These are phyloP conservation scores for Botryotinia narcissicola DNA, from an alignment of 2,329 filamentous ascomycete species.

Conservation along the genomic window DNA sequence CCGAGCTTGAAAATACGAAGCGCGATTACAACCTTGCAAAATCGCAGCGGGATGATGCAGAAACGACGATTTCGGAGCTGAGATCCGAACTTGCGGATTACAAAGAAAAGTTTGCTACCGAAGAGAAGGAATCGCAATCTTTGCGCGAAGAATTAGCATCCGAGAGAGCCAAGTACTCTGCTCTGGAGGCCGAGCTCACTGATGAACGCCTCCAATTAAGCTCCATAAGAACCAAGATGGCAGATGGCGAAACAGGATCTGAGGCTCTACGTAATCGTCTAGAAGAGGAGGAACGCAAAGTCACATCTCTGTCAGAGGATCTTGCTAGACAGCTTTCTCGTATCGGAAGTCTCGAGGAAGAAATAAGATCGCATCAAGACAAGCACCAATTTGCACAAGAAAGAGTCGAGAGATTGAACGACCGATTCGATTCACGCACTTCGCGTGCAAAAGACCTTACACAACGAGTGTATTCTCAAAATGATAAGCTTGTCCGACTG, in stretches of 20 bases:
- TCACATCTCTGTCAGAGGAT: conserved; percentile 65
- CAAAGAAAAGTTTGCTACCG: conserved; percentile 51
- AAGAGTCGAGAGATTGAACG: conserved; percentile 50
- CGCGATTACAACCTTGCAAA: conserved; percentile 58
- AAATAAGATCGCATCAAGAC: conserved; percentile 66
- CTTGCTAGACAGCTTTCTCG: conserved; percentile 74
- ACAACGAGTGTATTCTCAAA: conserved; percentile 76
- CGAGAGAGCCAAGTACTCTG: conserved; percentile 53
- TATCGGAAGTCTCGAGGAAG: conserved; percentile 71
- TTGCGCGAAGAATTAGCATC: conserved; percentile 54
- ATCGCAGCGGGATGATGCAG: conserved; percentile 61
- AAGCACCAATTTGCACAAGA: conserved; percentile 56
- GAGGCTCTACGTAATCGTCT: conserved; percentile 73
- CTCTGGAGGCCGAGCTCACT: conserved; percentile 55
- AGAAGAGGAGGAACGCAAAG: conserved; percentile 71
- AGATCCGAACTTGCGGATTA: conserved; percentile 56
- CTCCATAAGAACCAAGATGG: conserved; percentile 66
- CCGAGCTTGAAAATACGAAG: conserved; percentile 59
- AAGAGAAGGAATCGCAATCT: conserved; percentile 52
- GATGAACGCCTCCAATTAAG: conserved; percentile 69
- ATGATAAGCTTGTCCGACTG: conserved; percentile 77
- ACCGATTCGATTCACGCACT: conserved; percentile 67
- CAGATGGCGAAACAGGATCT: conserved; percentile 80
- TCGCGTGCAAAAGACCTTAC: conserved; percentile 78
- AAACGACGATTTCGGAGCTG: conserved; percentile 53